Conservation (phyloP, 2,329 filamentous ascomycete genomes). For the Paracamarosporium sp. region DNA sequence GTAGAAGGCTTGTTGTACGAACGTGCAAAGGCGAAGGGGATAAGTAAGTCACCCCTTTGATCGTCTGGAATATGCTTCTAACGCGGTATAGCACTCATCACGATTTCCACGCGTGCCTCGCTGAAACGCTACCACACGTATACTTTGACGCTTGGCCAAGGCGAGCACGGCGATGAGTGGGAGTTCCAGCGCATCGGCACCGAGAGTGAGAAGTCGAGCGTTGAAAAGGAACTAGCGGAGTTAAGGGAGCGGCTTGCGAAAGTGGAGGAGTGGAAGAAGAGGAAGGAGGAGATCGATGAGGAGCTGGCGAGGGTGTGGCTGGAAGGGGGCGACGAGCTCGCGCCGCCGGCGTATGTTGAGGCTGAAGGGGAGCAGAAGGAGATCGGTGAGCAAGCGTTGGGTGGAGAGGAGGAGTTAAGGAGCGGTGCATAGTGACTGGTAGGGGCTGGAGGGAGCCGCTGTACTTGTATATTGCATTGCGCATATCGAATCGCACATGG, state of each 20-base stretch:
- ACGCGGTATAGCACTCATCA: conserved; percentile 75
- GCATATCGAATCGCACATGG: background rate
- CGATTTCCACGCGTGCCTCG: conserved; percentile 91
- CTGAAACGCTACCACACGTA: conserved; percentile 96
- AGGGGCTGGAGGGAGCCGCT: background rate
- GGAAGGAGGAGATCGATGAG: conserved; percentile 79
- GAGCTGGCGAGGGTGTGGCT: conserved; percentile 75
- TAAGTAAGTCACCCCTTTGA: conserved; percentile 69
- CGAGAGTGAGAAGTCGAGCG: conserved; percentile 87
- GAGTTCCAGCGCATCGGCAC: conserved; percentile 94
- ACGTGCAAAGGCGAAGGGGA: conserved; percentile 88
- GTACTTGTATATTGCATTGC: conserved; percentile 2
- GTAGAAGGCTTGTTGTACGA: conserved; percentile 95
- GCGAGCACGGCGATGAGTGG: conserved; percentile 84
- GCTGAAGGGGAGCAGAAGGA: background rate
- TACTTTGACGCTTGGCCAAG: conserved; percentile 84
- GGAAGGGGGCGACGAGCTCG: conserved; percentile 49
- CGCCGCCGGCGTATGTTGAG: conserved; percentile 45
- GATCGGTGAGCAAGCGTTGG: background rate
- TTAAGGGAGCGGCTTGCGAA: conserved; percentile 79
- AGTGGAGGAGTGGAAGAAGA: conserved; percentile 82
- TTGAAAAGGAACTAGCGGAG: conserved; percentile 89
- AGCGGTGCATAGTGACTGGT: background rate
- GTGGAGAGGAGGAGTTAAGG: background rate
- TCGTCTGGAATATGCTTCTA: background rate